Conservation (phyloP, 768 basidiomycete species). For the Leucosporidium yakuticum region DNA sequence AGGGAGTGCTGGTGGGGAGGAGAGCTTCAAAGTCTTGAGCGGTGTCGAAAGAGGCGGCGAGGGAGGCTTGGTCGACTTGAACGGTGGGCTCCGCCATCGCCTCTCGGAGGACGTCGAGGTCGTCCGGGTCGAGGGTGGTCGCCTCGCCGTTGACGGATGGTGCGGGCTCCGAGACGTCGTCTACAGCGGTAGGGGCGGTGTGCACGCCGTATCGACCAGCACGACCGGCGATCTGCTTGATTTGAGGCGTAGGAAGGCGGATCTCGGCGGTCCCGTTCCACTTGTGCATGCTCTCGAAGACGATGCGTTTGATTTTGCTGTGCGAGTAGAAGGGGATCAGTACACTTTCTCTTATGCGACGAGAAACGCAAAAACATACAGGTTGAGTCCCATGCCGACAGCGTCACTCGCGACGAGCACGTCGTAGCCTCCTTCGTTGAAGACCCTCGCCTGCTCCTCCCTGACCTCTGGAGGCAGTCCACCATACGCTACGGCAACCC, state of each 20-base stretch:
- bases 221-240: slow-evolving; percentile 91
- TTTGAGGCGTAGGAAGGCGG: slow-evolving; percentile 62
- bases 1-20: slow-evolving; percentile 42
- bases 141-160: slow-evolving; percentile 55
- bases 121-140: slow-evolving; percentile 61
- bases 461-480: slow-evolving; percentile 83
- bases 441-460: slow-evolving; percentile 83
- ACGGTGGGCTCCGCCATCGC: slow-evolving; percentile 54
- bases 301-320: slow-evolving; percentile 84
- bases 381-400: slow-evolving; percentile 92
- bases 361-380: slow-evolving; percentile 55
- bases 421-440: slow-evolving; percentile 82
- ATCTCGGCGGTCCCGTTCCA: slow-evolving; percentile 51
- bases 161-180: slow-evolving; percentile 30
- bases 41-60: slow-evolving; percentile 6
- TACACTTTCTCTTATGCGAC: neutral
- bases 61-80: slow-evolving; percentile 30
- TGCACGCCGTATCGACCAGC: slow-evolving; percentile 82
- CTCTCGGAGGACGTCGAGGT: slow-evolving; percentile 57
- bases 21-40: slow-evolving; percentile 39
- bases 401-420: slow-evolving; percentile 91
- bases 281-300: slow-evolving; percentile 68
- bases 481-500: slow-evolving; percentile 89
- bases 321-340: slow-evolving; percentile 5
- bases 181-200: slow-evolving; percentile 37